Evolutionary conservation across 768 basidiomycete genomes (phyloP).

Genomic region (Cytidiella melzeri): DNA sequence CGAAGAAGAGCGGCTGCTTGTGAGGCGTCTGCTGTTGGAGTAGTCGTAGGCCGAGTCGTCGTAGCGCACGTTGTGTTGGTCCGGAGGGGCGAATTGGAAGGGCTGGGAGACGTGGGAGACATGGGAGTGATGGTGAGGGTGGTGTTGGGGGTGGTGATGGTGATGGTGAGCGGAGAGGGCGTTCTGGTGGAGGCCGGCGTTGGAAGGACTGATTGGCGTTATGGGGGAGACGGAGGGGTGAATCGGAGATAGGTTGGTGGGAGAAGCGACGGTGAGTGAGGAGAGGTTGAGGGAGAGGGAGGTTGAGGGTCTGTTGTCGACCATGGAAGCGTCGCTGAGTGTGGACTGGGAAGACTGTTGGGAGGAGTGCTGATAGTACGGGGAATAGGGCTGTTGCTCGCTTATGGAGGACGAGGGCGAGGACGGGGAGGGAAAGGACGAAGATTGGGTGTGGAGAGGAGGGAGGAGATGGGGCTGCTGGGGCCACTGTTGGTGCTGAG

Average conservation of each 20-base stretch:
- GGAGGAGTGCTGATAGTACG: constrained; percentile 23
- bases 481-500: constrained; percentile 24
- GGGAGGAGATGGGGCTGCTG: constrained; percentile 26
- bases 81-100: constrained; percentile 47
- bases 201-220: constrained; percentile 58
- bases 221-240: constrained; percentile 41
- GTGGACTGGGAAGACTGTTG: constrained; percentile 16
- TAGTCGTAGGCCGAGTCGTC: constrained; percentile 24
- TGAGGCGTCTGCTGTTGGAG: constrained; percentile 31
- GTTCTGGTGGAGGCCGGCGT: constrained; percentile 34
- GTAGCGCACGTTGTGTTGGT: constrained; percentile 26
- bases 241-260: constrained; percentile 59
- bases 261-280: constrained; percentile 59
- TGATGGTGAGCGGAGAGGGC: constrained; percentile 36
- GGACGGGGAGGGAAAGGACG: constrained; percentile 28
- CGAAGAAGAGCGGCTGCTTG: constrained; percentile 34
- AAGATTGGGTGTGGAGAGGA: constrained; percentile 22
- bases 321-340: constrained; percentile 20
- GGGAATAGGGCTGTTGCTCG: constrained; percentile 14
- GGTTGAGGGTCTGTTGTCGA: constrained; percentile 24
- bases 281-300: constrained; percentile 63
- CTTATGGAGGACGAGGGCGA: constrained; percentile 26
- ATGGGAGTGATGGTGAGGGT: constrained; percentile 20
- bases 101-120: constrained; percentile 22
- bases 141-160: constrained; percentile 27